Conservation (phyloP, 2,329 filamentous ascomycete genomes). For the Colletotrichum truncatum region DNA sequence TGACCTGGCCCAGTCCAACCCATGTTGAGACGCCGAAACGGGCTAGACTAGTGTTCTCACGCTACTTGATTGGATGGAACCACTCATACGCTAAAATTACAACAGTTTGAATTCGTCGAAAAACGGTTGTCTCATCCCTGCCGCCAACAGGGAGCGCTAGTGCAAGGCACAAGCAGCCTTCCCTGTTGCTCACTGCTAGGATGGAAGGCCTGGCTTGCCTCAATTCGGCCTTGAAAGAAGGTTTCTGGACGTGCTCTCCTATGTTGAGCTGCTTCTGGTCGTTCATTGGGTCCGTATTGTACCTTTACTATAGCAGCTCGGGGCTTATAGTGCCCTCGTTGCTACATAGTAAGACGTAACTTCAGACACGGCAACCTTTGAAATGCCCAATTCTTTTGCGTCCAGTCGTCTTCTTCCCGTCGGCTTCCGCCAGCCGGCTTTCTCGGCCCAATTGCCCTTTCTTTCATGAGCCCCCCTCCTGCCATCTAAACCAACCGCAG, state of each 20-base stretch:
- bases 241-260: neutral
- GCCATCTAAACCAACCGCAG: neutral
- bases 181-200: neutral
- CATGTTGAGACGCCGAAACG: neutral
- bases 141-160: constrained; percentile 11
- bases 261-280: too few relatives aligned
- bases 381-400: neutral
- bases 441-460: neutral
- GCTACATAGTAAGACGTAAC: too few relatives aligned
- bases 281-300: too few relatives aligned
- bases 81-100: constrained; percentile 13
- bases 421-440: neutral
- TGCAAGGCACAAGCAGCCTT: constrained; percentile 14
- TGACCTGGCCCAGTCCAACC: too few relatives aligned
- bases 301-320: too few relatives aligned
- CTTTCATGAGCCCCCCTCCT: neutral
- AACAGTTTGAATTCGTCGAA: constrained; percentile 19
- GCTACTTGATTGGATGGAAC: constrained; percentile 3
- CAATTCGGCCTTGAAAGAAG: neutral
- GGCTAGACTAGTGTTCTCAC: neutral
- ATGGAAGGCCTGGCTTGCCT: neutral
- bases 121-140: constrained; percentile 29
- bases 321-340: too few relatives aligned
- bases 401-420: neutral
- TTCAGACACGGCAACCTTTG: too few relatives aligned